Conservation (phyloP, 208 protist genomes). For the Phytomonas francai region DNA sequence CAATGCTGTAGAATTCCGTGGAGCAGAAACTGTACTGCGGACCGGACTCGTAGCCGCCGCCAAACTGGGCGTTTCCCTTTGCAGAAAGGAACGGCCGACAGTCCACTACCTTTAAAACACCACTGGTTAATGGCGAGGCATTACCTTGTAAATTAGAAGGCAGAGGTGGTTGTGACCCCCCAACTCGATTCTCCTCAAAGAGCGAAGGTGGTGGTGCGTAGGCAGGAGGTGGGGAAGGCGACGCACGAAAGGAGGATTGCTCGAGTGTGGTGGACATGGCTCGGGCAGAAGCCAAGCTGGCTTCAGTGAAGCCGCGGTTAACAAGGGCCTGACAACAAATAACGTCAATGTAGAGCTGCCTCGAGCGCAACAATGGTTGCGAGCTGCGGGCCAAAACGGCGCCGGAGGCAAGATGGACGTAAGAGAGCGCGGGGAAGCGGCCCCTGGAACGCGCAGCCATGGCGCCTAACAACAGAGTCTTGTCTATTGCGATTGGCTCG, state of each 20-base stretch:
- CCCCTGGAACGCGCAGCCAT: slow-evolving; percentile 66
- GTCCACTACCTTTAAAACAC: slow-evolving; percentile 60
- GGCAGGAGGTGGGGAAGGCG: not conserved
- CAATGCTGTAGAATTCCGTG: slow-evolving; percentile 75
- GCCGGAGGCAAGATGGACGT: slow-evolving; percentile 54
- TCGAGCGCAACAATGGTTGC: slow-evolving; percentile 68
- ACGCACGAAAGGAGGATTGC: not conserved
- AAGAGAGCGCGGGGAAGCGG: slow-evolving; percentile 81
- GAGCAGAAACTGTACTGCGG: slow-evolving; percentile 61
- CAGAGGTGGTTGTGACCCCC: not conserved
- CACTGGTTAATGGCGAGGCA: not conserved
- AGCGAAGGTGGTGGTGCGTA: slow-evolving; percentile 19
- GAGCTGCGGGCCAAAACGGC: slow-evolving; percentile 62
- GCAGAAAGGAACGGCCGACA: slow-evolving; percentile 62
- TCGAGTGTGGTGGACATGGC: not conserved
- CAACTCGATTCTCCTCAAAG: slow-evolving; percentile 20
- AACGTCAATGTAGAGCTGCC: slow-evolving; percentile 31
- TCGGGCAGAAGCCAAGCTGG: not conserved
- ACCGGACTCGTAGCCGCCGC: slow-evolving; percentile 81
- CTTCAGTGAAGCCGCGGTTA: slow-evolving; percentile 12
- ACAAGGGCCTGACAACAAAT: slow-evolving; percentile 45
- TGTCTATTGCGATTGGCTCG: slow-evolving; percentile 34
- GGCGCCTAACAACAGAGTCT: slow-evolving; percentile 32
- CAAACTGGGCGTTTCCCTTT: slow-evolving; percentile 49
- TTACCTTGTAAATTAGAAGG: not conserved